Evolutionary conservation across 768 basidiomycete species (phyloP).

Genomic region (Mycena leptocephala): DNA sequence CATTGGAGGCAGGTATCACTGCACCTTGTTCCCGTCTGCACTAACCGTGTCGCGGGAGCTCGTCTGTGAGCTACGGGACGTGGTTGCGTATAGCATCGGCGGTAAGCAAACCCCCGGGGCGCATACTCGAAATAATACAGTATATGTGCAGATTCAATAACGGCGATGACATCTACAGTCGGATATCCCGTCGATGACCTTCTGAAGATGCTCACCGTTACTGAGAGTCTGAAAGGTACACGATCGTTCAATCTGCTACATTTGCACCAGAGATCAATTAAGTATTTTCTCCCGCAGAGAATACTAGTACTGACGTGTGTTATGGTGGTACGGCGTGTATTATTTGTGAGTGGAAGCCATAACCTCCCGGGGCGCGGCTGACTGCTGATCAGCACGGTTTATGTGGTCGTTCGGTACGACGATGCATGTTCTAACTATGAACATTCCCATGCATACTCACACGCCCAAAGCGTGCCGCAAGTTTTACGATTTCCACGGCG

Average conservation of each 20-base stretch:
- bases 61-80: slow-evolving; percentile 1
- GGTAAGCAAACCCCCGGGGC: neutral
- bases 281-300: neutral
- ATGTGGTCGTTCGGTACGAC: slow-evolving; percentile 23
- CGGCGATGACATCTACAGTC: slow-evolving; percentile 9
- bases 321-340: slow-evolving; percentile 2
- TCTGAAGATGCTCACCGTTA: slow-evolving; percentile 13
- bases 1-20: slow-evolving; percentile 23
- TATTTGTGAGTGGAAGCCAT: neutral
- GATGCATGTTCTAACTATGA: neutral
- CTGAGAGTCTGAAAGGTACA: slow-evolving; percentile 7
- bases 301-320: neutral
- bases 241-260: too few species aligned
- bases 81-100: slow-evolving; percentile 6
- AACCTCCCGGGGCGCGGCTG: too few species aligned
- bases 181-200: neutral
- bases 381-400: slow-evolving; percentile 13
- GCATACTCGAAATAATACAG: neutral
- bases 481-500: slow-evolving; percentile 28
- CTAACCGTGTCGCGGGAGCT: neutral
- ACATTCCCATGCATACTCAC: neutral
- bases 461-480: neutral
- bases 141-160: slow-evolving; percentile 8
- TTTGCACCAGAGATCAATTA: too few species aligned
- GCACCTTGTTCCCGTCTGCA: slow-evolving; percentile 22